A percentile compares a stretch with the other conserved stretches of the same genome.
Evolutionary conservation across 1,139 yeast species (phyloP).

Genomic region (Pichia cactophila): DNA sequence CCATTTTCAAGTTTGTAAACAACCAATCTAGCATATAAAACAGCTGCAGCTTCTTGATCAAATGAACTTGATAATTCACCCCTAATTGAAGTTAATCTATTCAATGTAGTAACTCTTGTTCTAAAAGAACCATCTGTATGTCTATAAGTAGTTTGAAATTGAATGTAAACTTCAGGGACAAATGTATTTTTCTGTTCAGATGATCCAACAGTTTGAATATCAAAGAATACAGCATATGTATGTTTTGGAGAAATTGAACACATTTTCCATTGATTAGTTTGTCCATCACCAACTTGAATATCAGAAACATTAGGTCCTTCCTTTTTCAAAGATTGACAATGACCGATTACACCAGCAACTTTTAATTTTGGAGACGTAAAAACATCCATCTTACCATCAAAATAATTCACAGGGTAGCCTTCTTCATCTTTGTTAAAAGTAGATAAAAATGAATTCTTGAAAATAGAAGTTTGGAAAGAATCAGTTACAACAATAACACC

Average conservation of each 20-base stretch:
- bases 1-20: constrained; percentile 73
- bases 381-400: constrained; percentile 78
- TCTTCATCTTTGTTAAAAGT: constrained; percentile 80
- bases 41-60: constrained; percentile 99
- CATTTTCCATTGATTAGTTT: constrained; percentile 81
- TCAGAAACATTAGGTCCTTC: constrained; percentile 70
- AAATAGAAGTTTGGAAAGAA: constrained; percentile 93
- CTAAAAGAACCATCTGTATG: constrained; percentile 78
- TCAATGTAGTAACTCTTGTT: constrained; percentile 76
- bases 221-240: constrained; percentile 82
- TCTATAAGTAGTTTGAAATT: constrained; percentile 71
- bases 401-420: constrained; percentile 80
- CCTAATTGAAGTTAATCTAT: constrained; percentile 29
- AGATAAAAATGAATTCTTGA: constrained; percentile 87
- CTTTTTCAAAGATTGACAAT: constrained; percentile 68
- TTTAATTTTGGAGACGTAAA: constrained; percentile 85
- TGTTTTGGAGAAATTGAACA: constrained; percentile 80
- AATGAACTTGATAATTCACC: constrained; percentile 49
- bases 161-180: constrained; percentile 51
- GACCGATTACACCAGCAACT: constrained; percentile 90
- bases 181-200: constrained; percentile 30
- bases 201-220: constrained; percentile 49
- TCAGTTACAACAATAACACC: constrained; percentile 88
- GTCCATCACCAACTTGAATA: constrained; percentile 88
- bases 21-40: constrained; percentile 87